A percentile compares a stretch with the other conserved stretches of the same genome.
Evolutionary conservation across 2,329 filamentous ascomycete species (phyloP).

Genomic region (Thelonectria olida): DNA sequence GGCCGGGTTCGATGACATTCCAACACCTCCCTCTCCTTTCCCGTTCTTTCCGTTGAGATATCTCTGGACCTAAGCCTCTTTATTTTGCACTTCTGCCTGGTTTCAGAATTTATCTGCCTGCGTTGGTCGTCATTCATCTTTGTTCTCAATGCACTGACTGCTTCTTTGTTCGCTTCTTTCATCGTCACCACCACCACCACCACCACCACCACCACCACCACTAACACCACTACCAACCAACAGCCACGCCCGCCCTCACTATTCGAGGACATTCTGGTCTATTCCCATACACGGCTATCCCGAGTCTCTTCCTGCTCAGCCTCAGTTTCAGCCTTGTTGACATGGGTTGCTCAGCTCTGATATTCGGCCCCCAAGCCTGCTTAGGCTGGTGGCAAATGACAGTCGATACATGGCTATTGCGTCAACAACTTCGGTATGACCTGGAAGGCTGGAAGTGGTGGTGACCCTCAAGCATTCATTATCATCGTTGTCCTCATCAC

Average conservation of each 20-base stretch:
- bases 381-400: background rate
- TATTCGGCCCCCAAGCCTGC: background rate
- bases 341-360: background rate
- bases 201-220: background rate
- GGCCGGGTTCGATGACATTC: too few species aligned
- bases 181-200: background rate
- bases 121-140: background rate
- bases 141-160: background rate
- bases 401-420: background rate
- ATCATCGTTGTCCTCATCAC: constrained; percentile 9
- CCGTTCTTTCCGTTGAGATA: too few species aligned
- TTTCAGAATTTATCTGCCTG: background rate
- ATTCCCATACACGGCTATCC: background rate
- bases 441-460: too few species aligned
- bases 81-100: too few species aligned
- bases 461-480: background rate
- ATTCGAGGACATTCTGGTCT: background rate
- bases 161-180: background rate
- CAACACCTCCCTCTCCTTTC: too few species aligned
- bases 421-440: background rate
- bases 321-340: background rate
- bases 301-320: background rate
- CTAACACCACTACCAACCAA: background rate
- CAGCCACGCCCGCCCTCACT: background rate
- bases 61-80: too few species aligned